Conservation (phyloP, 164 flowering plant genomes). For the Liriodendron chinense region DNA sequence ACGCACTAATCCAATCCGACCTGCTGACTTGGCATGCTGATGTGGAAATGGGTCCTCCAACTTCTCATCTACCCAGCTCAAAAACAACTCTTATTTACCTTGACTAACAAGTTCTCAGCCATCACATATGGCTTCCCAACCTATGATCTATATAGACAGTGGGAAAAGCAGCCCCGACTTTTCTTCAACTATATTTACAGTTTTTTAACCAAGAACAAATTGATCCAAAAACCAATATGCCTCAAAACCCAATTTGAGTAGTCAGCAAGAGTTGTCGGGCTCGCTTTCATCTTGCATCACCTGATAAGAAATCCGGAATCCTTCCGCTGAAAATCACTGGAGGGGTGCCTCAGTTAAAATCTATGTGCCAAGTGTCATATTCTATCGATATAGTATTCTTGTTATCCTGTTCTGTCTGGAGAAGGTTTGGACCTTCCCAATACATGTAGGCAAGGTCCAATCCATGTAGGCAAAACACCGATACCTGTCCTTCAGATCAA, state of each 20-base stretch:
- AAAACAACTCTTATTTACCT: conserved; percentile 13
- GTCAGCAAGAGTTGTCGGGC: background rate
- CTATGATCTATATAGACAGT: conserved; percentile 5
- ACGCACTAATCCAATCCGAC: background rate
- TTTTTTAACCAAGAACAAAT: conserved; percentile 3
- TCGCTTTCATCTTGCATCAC: background rate
- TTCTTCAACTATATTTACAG: conserved; percentile 5
- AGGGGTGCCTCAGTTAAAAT: background rate
- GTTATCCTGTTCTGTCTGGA: background rate
- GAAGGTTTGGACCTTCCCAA: conserved; percentile 1
- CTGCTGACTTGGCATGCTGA: background rate
- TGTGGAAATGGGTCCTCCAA: background rate
- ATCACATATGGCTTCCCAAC: conserved; percentile 10
- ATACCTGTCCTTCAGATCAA: background rate
- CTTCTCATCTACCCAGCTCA: conserved; percentile 1
- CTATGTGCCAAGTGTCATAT: background rate
- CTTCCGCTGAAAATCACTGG: background rate
- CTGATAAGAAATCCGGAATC: conserved; percentile 3
- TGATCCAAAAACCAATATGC: conserved; percentile 4
- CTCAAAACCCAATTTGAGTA: conserved; percentile 3
- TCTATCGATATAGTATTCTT: background rate
- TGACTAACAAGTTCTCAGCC: background rate
- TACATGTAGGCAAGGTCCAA: background rate
- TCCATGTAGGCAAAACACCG: background rate
- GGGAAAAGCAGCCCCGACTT: background rate